phyloP scores from a whole-genome alignment of 1,284 basidiomycete genomes.

The Phaffia rhodozyma region DNA sequence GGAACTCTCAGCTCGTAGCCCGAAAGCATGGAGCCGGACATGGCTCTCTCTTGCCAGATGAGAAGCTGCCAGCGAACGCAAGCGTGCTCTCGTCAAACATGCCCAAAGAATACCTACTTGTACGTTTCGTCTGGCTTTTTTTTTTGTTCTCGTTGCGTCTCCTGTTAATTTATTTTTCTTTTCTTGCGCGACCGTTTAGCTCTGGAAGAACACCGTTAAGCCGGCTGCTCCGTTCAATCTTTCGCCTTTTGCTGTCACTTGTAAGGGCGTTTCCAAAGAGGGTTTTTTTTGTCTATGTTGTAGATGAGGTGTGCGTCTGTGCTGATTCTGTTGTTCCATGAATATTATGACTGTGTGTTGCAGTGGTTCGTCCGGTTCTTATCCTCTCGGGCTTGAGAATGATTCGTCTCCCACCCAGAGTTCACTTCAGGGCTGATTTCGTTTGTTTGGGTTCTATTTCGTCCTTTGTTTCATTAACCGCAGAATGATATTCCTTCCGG shows the following conservation, averaged over 20 bases:
- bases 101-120: slow-evolving; percentile 29
- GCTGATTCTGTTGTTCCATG: too few species aligned
- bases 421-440: neutral
- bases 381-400: neutral
- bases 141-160: slow-evolving; percentile 35
- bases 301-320: slow-evolving; percentile 15
- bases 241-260: slow-evolving; percentile 83
- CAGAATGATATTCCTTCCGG: slow-evolving; percentile 37
- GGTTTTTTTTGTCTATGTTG: slow-evolving; percentile 25
- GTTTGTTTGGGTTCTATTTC: neutral
- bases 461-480: too few species aligned
- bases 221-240: slow-evolving; percentile 79
- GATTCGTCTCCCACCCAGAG: neutral
- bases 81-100: slow-evolving; percentile 27
- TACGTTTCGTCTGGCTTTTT: neutral
- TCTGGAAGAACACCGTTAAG: slow-evolving; percentile 91
- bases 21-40: slow-evolving; percentile 54
- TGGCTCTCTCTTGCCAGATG: slow-evolving; percentile 64
- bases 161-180: slow-evolving; percentile 44
- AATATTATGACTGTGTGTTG: too few species aligned
- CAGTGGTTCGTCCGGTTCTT: slow-evolving; percentile 7
- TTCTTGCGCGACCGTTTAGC: slow-evolving; percentile 21
- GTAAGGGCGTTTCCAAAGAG: slow-evolving; percentile 79
- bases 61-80: slow-evolving; percentile 22
- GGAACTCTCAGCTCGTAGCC: slow-evolving; percentile 90